Conservation (phyloP, 257 asterid species). For the Striga asiatica region DNA sequence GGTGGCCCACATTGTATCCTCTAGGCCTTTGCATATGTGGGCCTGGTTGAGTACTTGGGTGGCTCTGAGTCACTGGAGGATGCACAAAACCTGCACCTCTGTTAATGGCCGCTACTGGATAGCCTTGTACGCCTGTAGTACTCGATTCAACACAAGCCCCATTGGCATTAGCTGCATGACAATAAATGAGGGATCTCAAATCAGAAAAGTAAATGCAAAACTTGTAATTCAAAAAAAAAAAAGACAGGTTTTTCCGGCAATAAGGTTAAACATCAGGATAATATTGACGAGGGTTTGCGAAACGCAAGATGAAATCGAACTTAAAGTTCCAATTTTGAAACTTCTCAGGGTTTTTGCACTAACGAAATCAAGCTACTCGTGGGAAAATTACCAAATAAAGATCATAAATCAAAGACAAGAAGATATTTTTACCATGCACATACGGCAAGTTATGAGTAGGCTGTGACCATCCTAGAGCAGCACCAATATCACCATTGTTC, state of each 20-base stretch:
- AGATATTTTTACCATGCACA: conserved; percentile 43
- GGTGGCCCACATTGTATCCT: conserved; percentile 28
- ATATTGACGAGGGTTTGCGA: no score
- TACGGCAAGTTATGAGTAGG: conserved; percentile 30
- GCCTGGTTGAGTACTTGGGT: conserved; percentile 26
- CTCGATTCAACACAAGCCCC: conserved; percentile 34
- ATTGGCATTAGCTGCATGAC: conserved; percentile 23
- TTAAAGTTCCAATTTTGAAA: neutral
- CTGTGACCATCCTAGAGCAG: conserved; percentile 47
- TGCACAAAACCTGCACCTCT: conserved; percentile 28
- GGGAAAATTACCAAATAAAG: neutral
- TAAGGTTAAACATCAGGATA: no score
- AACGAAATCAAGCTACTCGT: neutral
- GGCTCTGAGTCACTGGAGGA: conserved; percentile 29
- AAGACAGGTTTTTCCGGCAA: no score
- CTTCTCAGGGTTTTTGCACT: neutral
- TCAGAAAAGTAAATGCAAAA: neutral
- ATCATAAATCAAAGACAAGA: neutral
- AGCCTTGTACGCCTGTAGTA: conserved; percentile 39
- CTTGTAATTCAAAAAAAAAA: neutral
- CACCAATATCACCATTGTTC: conserved; percentile 37
- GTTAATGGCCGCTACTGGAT: conserved; percentile 27
- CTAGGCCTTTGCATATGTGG: conserved; percentile 32
- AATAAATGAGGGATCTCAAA: neutral
- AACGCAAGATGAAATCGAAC: no score